Evolutionary conservation across 2,329 filamentous ascomycete species (phyloP).

Genomic region (Hymenoscyphus fructigenus): DNA sequence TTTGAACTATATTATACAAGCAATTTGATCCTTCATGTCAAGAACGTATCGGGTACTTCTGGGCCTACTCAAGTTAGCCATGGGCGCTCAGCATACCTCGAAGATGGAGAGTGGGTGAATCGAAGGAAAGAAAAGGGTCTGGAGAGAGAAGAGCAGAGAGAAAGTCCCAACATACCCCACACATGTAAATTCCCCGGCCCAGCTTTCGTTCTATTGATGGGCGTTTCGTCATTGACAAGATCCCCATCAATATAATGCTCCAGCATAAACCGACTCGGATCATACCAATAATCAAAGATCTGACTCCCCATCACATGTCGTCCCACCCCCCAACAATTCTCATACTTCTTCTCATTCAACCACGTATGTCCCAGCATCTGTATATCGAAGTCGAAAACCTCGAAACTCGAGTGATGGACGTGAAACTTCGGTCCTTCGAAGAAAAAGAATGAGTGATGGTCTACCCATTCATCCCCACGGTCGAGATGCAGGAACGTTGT

Average conservation of each 20-base stretch:
- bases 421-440: slow-evolving; percentile 34
- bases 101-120: too few relatives aligned
- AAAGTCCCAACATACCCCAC: slow-evolving; percentile 30
- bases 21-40: not conserved
- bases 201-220: slow-evolving; percentile 21
- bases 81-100: not conserved
- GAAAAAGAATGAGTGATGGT: slow-evolving; percentile 58
- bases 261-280: slow-evolving; percentile 61
- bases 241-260: slow-evolving; percentile 74
- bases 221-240: slow-evolving; percentile 49
- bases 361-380: slow-evolving; percentile 70
- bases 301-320: slow-evolving; percentile 69
- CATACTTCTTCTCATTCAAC: slow-evolving; percentile 61
- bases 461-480: slow-evolving; percentile 46
- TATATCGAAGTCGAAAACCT: slow-evolving; percentile 70
- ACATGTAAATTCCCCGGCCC: slow-evolving; percentile 27
- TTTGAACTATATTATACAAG: not conserved
- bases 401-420: slow-evolving; percentile 64
- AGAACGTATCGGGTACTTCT: slow-evolving; percentile 11
- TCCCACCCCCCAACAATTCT: slow-evolving; percentile 69
- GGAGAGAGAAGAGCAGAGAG: not conserved
- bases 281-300: slow-evolving; percentile 68
- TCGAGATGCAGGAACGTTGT: slow-evolving; percentile 56
- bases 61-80: slow-evolving; percentile 16
- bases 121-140: not conserved